Evolutionary conservation across 805 yeast genomes (phyloP).

Genomic region (Kurtzmaniella cleridarum): DNA sequence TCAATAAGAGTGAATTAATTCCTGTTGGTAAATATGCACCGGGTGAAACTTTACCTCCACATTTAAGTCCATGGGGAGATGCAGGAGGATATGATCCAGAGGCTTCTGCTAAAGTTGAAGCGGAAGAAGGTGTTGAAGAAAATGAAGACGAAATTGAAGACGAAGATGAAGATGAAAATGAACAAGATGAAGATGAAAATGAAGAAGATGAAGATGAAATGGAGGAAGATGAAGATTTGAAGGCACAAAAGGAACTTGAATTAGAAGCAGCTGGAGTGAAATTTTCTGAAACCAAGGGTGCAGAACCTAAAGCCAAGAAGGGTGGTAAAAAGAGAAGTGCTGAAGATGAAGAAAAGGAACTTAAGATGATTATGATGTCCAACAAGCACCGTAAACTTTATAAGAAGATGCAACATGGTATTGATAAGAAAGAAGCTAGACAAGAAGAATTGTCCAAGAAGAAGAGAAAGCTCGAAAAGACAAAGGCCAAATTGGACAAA

Average conservation of each 20-base stretch:
- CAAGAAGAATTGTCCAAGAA: constrained; percentile 62
- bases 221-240: constrained; percentile 56
- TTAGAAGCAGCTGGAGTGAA: constrained; percentile 72
- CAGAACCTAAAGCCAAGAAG: constrained; percentile 25
- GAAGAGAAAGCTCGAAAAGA: constrained; percentile 65
- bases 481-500: constrained; percentile 39
- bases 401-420: constrained; percentile 91
- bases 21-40: constrained; percentile 84
- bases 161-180: constrained; percentile 29
- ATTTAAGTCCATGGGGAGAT: constrained; percentile 98
- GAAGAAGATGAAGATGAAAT: constrained; percentile 46
- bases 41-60: constrained; percentile 95
- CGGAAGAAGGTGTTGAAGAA: constrained; percentile 39
- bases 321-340: constrained; percentile 43
- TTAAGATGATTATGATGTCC: constrained; percentile 95
- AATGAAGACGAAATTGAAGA: constrained; percentile 45
- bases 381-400: constrained; percentile 92
- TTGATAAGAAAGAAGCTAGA: constrained; percentile 75
- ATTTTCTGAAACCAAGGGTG: constrained; percentile 50
- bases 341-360: constrained; percentile 78
- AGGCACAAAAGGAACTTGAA: constrained; percentile 85
- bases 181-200: constrained; percentile 30
- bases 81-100: constrained; percentile 85
- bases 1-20: constrained; percentile 70
- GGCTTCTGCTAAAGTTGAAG: constrained; percentile 37